These are phyloP conservation scores for Crithidia bombi DNA, from an alignment of 208 protist species.

Conservation along the genomic window DNA sequence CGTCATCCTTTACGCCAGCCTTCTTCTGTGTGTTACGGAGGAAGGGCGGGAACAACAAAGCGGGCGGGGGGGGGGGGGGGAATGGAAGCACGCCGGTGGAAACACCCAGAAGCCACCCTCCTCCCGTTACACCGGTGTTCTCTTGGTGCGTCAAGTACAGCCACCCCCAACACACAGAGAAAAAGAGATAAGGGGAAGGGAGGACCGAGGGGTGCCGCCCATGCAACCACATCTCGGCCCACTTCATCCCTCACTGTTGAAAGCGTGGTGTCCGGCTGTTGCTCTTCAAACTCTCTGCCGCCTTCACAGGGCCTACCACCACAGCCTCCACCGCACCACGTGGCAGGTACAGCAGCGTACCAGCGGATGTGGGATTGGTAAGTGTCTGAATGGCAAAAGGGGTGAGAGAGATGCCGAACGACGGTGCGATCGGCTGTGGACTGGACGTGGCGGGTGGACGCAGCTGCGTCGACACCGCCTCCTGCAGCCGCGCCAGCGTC, in stretches of 20 bases:
- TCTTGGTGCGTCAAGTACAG: no score
- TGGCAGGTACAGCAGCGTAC: conserved; percentile 33
- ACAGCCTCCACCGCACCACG: conserved; percentile 26
- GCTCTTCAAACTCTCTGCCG: conserved; percentile 1
- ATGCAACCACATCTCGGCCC: no score
- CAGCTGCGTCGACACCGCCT: conserved; percentile 11
- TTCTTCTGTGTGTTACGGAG: no score
- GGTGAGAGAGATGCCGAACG: conserved; percentile 27
- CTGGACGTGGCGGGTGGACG: conserved; percentile 1
- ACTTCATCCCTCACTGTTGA: not conserved
- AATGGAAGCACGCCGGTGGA: no score
- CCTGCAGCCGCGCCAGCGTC: conserved; percentile 8
- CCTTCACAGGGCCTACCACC: conserved; percentile 24
- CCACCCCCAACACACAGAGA: no score
- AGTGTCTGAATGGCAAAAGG: conserved; percentile 30
- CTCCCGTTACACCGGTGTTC: no score
- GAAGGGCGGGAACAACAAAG: no score
- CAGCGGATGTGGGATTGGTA: conserved; percentile 12
- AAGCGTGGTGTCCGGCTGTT: not conserved
- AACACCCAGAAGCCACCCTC: no score
- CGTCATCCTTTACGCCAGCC: no score
- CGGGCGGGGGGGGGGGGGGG: no score
- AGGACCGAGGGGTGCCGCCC: not conserved
- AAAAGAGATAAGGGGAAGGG: not conserved
- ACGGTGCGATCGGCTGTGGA: conserved; percentile 13